Evolutionary conservation across 2,329 filamentous ascomycete species (phyloP).

Genomic region (Phyllosticta capitalensis): DNA sequence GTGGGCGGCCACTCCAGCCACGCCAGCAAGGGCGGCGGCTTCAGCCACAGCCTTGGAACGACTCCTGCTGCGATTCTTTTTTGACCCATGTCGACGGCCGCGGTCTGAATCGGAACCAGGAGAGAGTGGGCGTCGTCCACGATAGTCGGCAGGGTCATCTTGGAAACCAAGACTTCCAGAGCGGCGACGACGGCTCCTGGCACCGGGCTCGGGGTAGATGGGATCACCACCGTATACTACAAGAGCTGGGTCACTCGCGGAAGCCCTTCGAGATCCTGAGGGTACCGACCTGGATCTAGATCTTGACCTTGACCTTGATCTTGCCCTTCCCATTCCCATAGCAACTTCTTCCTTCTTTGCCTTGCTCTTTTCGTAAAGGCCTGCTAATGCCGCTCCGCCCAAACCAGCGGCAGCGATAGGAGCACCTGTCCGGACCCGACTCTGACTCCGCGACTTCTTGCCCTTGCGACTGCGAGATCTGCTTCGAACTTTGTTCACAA

Average conservation of each 20-base stretch:
- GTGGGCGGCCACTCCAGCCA: constrained; percentile 47
- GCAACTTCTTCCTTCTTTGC: constrained; percentile 46
- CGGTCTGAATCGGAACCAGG: constrained; percentile 30
- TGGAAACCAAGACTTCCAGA: constrained; percentile 24
- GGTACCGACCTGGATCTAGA: constrained; percentile 38
- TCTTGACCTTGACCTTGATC: constrained; percentile 25
- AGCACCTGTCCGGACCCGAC: constrained; percentile 46
- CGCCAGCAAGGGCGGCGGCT: constrained; percentile 48
- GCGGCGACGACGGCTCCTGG: constrained; percentile 35
- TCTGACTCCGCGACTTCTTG: constrained; percentile 42
- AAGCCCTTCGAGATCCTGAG: constrained; percentile 35
- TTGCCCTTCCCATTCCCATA: constrained; percentile 22
- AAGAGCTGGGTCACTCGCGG: constrained; percentile 41
- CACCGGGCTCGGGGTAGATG: constrained; percentile 45
- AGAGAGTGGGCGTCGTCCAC: constrained; percentile 32
- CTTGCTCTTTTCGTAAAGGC: constrained; percentile 54
- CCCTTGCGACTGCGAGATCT: constrained; percentile 46
- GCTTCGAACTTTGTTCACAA: constrained; percentile 48
- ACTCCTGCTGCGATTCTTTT: constrained; percentile 36
- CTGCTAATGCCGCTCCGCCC: constrained; percentile 51
- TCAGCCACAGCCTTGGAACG: constrained; percentile 43
- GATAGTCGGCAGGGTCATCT: constrained; percentile 32
- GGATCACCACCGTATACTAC: constrained; percentile 58
- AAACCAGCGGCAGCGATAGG: constrained; percentile 53
- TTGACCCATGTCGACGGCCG: constrained; percentile 23